These are phyloP conservation scores for Gossypium sturtianum DNA, from an alignment of 345 rosid species.

Conservation along the genomic window DNA sequence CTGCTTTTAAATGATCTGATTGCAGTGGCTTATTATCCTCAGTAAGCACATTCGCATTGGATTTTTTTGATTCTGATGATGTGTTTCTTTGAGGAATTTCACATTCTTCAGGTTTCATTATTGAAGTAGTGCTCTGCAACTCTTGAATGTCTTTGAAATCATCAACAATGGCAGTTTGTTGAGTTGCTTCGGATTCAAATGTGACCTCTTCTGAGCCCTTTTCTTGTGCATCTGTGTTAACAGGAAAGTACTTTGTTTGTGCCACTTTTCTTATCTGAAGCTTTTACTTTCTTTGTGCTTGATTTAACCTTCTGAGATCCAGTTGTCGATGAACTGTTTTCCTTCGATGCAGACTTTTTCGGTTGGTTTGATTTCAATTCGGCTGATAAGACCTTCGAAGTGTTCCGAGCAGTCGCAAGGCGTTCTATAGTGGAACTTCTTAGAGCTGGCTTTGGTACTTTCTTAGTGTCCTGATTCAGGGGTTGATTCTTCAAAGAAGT, in stretches of 20 bases:
- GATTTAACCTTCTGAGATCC: slow-evolving; percentile 32
- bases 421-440: slow-evolving; percentile 87
- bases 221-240: slow-evolving; percentile 31
- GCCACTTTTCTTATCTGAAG: slow-evolving; percentile 32
- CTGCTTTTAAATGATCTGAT: slow-evolving; percentile 16
- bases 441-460: slow-evolving; percentile 41
- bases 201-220: slow-evolving; percentile 28
- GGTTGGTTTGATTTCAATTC: slow-evolving; percentile 39
- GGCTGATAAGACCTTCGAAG: slow-evolving; percentile 35
- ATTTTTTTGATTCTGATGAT: slow-evolving; percentile 15
- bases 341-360: slow-evolving; percentile 35
- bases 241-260: slow-evolving; percentile 20
- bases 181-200: slow-evolving; percentile 23
- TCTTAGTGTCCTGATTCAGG: slow-evolving; percentile 36
- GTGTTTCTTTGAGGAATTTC: slow-evolving; percentile 17
- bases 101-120: slow-evolving; percentile 29
- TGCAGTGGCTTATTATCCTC: slow-evolving; percentile 13
- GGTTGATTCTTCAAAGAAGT: slow-evolving; percentile 30
- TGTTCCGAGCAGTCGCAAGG: slow-evolving; percentile 59
- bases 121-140: slow-evolving; percentile 27
- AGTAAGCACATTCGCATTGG: background rate
- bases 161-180: slow-evolving; percentile 24
- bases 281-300: slow-evolving; percentile 26
- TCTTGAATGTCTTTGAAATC: slow-evolving; percentile 63
- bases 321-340: slow-evolving; percentile 25